Base-by-base conservation (phyloP, 2,329 filamentous ascomycete genomes). In the Lachnum nothofagi region DNA sequence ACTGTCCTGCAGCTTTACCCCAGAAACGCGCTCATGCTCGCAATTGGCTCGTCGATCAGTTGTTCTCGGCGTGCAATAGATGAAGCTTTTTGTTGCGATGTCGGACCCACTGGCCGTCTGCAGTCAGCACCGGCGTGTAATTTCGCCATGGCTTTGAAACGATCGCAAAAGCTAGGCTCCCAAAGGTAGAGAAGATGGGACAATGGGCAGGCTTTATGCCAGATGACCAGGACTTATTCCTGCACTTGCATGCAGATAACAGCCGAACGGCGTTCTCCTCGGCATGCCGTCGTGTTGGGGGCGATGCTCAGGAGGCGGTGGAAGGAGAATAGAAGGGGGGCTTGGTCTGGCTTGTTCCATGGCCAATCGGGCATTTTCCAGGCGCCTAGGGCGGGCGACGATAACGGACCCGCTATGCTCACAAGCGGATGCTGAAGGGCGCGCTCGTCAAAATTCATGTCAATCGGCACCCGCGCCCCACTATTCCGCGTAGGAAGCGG, bases 341-440 rank as follows among this genome's bases (percentile, higher is more conserved):
- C 25, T 27, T 27, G 12, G 25, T 12, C 25, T 27, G 31, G n/a
- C 8, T 24, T 41, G 20, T 48, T 52, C 25, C 24, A 29, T 27
- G 23, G 42, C 57, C 55, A 59, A 59, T 56, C 46, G 50, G 50
- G n/a, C 1, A 46, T 22, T 44, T 50, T 52, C 48, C 44, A 38
- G 6, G 8, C 2, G n/a, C 6, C 20, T 19, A 9, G 37, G 37
- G 6, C 17, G 25, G 7, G 37, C 34, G 23, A 44, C 25, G 42
- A 48, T 44, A 42, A 37, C 17, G 41, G 47, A 34, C 39, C 44
- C 53, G 44, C 50, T 55, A 46, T 31, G 20, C 23, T 41, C 54
- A 33, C 19, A 53, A 49, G 43, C 37, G 52, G 56, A 57, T 51
- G 50, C 9, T 33, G 52, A 59, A 60, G 57, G 59, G 57, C 57